Percentiles rank a stretch among this genome's conserved stretches.
phyloP scores from a whole-genome alignment of 169 alveolate species.

The Plasmodium gonderi region DNA sequence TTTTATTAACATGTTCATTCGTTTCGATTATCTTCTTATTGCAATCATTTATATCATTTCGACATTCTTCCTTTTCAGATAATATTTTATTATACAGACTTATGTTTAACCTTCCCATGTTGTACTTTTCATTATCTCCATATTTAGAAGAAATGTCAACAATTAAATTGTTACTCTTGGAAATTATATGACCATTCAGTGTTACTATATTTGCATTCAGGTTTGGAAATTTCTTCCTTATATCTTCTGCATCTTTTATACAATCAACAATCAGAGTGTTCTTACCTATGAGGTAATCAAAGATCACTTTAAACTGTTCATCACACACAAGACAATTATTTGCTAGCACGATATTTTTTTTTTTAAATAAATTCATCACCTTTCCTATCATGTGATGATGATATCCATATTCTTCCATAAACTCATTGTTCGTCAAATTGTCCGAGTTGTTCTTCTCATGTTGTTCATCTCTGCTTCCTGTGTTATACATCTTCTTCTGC shows the following conservation, averaged over 20 bases:
- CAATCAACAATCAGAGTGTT: conserved; percentile 31
- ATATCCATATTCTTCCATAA: background rate
- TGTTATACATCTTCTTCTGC: background rate
- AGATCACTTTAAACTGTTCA: conserved; percentile 8
- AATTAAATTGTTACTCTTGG: conserved; percentile 48
- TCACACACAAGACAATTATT: conserved; percentile 59
- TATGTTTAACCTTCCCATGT: conserved; percentile 1
- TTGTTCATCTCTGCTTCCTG: no score
- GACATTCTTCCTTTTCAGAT: conserved; percentile 36
- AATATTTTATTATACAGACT: conserved; percentile 36
- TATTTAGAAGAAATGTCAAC: conserved; percentile 22
- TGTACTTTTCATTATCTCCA: conserved; percentile 17
- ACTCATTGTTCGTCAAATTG: background rate
- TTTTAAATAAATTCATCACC: conserved; percentile 20
- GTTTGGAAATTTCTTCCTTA: conserved; percentile 20
- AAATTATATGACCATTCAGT: conserved; percentile 37
- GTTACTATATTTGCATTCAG: conserved; percentile 45
- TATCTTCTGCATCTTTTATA: conserved; percentile 47
- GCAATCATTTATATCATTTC: background rate
- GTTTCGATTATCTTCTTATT: conserved; percentile 26
- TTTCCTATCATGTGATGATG: background rate
- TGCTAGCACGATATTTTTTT: conserved; percentile 43
- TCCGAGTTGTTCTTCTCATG: background rate
- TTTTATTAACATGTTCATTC: conserved; percentile 23
- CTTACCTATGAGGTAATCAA: conserved; percentile 42